These are phyloP conservation scores for Berberis vulgaris DNA, from an alignment of 164 flowering plant genomes.

Conservation along the genomic window DNA sequence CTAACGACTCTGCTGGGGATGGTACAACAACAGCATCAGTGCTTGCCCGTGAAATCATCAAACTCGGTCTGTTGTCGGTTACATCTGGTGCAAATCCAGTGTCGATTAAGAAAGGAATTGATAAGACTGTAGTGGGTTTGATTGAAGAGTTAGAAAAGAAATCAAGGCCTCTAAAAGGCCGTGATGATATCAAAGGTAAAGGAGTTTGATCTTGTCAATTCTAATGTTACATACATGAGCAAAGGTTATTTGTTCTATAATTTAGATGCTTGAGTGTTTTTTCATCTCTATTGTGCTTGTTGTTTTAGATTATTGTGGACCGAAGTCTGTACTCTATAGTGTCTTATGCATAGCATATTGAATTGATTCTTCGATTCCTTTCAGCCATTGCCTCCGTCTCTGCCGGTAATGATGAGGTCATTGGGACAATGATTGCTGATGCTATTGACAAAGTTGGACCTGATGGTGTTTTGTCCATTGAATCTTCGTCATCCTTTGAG, in stretches of 20 bases:
- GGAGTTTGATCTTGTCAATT: not conserved
- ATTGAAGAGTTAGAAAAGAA: constrained; percentile 76
- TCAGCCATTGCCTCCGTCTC: constrained; percentile 92
- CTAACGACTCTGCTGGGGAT: constrained; percentile 99
- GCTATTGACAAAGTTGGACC: constrained; percentile 98
- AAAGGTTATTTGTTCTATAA: too few relatives aligned
- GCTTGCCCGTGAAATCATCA: constrained; percentile 89
- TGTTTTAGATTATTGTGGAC: too few relatives aligned
- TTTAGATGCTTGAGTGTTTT: not conserved
- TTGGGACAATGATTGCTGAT: constrained; percentile 95
- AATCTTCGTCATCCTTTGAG: constrained; percentile 97
- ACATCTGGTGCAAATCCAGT: constrained; percentile 99
- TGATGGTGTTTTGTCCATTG: constrained; percentile 96
- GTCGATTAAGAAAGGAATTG: constrained; percentile 82
- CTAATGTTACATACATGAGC: not conserved
- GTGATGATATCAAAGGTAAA: constrained; percentile 88
- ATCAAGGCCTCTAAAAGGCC: constrained; percentile 79
- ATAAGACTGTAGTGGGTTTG: constrained; percentile 63
- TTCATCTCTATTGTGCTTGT: not conserved
- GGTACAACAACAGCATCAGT: constrained; percentile 96
- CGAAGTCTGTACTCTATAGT: not conserved
- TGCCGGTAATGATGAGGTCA: constrained; percentile 86
- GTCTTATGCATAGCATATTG: not conserved
- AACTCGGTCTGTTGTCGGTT: constrained; percentile 73
- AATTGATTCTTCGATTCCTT: not conserved